Percentiles rank a stretch among this genome's conserved stretches.
Evolutionary conservation across 345 rosid species (phyloP).

Genomic region (Kernera saxatilis): DNA sequence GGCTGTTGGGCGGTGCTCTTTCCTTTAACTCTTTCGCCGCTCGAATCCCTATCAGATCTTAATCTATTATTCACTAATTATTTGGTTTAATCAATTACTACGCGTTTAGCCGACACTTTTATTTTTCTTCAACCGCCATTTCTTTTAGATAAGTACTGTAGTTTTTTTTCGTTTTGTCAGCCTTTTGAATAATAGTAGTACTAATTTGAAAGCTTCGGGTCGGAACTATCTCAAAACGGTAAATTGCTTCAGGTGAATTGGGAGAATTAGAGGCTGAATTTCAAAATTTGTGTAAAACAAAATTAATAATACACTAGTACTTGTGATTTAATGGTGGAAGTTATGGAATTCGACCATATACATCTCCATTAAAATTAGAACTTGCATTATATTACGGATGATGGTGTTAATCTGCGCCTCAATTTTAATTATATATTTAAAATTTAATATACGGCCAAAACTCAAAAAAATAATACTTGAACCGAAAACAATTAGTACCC

Average conservation of each 20-base stretch:
- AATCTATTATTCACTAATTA: neutral
- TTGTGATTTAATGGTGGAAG: too few species aligned
- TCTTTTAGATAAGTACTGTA: neutral
- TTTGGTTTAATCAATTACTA: neutral
- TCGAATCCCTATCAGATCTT: constrained; percentile 4
- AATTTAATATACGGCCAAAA: too few species aligned
- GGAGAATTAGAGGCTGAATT: too few species aligned
- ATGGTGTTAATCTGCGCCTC: too few species aligned
- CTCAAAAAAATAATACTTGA: too few species aligned
- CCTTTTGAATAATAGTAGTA: neutral
- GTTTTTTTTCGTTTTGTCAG: neutral
- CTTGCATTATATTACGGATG: neutral
- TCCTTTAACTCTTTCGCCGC: constrained; percentile 11
- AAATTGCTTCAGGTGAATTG: too few species aligned
- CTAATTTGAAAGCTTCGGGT: neutral
- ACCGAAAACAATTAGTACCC: too few species aligned
- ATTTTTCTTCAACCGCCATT: neutral
- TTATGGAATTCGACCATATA: neutral
- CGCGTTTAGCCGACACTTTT: neutral
- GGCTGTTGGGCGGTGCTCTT: constrained; percentile 11
- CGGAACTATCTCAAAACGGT: too few species aligned
- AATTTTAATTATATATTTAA: too few species aligned
- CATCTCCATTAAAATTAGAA: neutral
- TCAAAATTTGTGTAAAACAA: too few species aligned
- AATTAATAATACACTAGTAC: too few species aligned